A percentile compares a stretch with the other conserved stretches of the same genome.
These are phyloP conservation scores for Penicillium canariense DNA, from an alignment of 495 filamentous ascomycete species.

Conservation along the genomic window DNA sequence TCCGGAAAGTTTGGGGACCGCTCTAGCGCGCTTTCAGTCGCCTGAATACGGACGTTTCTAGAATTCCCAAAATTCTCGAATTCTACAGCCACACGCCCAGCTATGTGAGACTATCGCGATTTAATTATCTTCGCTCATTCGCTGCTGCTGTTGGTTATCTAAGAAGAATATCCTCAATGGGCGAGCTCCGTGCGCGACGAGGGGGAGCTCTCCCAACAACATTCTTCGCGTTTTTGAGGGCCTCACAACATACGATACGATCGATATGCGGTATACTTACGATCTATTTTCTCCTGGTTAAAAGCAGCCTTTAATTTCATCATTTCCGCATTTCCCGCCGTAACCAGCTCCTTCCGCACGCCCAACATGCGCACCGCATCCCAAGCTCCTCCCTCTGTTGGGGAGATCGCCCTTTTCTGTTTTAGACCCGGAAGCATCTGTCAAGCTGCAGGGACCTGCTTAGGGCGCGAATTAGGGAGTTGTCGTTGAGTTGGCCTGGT, in stretches of 20 bases:
- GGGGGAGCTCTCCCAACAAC: conserved; percentile 1
- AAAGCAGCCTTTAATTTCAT: too few relatives aligned
- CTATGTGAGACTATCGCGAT: background rate
- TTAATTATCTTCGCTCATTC: background rate
- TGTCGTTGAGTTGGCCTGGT: too few relatives aligned
- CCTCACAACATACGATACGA: background rate
- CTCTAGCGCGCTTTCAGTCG: conserved; percentile 22
- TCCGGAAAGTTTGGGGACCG: conserved; percentile 13
- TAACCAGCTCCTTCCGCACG: too few relatives aligned
- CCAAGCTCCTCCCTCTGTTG: background rate
- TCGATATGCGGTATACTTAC: background rate
- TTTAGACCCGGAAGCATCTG: background rate
- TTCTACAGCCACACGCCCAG: background rate
- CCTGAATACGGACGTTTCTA: conserved; percentile 24
- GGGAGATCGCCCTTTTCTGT: background rate
- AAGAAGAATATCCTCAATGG: background rate
- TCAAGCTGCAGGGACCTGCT: background rate
- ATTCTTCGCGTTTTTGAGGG: background rate
- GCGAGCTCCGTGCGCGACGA: background rate
- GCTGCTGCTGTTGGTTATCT: background rate
- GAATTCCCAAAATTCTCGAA: conserved; percentile 4
- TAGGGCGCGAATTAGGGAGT: background rate
- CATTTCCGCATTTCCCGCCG: background rate
- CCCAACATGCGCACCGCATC: background rate
- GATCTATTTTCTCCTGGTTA: too few relatives aligned